These are phyloP conservation scores for Solanum clarkiae DNA, from an alignment of 257 asterid genomes.

Conservation along the genomic window DNA sequence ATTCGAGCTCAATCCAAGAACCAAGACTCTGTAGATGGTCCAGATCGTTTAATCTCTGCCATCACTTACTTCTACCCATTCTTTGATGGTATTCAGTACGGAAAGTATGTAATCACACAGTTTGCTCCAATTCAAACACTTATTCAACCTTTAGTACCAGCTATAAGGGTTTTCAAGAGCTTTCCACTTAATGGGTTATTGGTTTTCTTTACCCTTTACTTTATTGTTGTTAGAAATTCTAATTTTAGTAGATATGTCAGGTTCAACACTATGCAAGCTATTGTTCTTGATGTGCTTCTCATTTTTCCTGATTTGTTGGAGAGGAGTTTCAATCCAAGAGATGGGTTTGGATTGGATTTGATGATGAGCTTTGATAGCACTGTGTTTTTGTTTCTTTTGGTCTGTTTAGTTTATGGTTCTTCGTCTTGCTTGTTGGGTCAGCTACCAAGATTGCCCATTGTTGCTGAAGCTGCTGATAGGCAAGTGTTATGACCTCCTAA, in stretches of 20 bases:
- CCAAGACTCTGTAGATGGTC: conserved; percentile 49
- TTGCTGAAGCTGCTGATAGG: conserved; percentile 99
- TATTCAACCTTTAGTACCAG: conserved; percentile 77
- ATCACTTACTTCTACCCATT: conserved; percentile 85
- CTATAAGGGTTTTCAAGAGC: conserved; percentile 76
- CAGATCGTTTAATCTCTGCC: conserved; percentile 87
- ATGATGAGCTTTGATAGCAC: conserved; percentile 95
- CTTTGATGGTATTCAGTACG: conserved; percentile 94
- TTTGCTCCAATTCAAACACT: conserved; percentile 54
- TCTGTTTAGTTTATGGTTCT: conserved; percentile 64
- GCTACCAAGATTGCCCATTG: conserved; percentile 80
- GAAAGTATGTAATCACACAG: conserved; percentile 70
- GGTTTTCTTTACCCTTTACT: conserved; percentile 72
- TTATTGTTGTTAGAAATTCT: conserved; percentile 76
- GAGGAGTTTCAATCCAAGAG: conserved; percentile 68
- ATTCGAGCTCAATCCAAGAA: conserved; percentile 43
- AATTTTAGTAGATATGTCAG: conserved; percentile 89
- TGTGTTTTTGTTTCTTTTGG: conserved; percentile 75
- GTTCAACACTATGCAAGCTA: conserved; percentile 97
- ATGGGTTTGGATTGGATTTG: conserved; percentile 79
- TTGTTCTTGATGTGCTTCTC: conserved; percentile 86
- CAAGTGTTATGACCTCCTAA: conserved; percentile 38
- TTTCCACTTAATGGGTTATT: conserved; percentile 81
- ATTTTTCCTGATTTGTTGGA: conserved; percentile 90
- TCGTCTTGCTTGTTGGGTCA: conserved; percentile 77